Conservation (phyloP, 2,329 filamentous ascomycete genomes). For the Colletotrichum echinochloae region DNA sequence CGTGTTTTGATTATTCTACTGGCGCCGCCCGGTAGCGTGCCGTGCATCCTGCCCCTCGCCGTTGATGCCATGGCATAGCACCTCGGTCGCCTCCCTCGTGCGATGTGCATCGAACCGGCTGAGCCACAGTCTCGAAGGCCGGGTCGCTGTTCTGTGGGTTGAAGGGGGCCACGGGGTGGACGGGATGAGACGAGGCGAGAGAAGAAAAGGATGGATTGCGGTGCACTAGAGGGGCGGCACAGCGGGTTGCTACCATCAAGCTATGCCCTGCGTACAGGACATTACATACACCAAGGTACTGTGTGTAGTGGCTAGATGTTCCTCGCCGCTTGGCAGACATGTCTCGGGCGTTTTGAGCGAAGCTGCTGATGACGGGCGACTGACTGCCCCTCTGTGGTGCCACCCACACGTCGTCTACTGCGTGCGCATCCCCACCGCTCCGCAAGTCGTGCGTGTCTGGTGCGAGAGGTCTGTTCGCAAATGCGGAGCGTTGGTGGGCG, state of each 20-base stretch:
- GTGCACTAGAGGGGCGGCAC: not conserved
- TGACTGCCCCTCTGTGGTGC: conserved; percentile 4
- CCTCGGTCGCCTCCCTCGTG: not conserved
- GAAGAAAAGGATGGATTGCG: not conserved
- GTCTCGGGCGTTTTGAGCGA: conserved; percentile 28
- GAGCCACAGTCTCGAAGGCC: not conserved
- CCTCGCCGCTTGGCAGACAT: conserved; percentile 29
- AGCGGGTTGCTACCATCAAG: conserved; percentile 9
- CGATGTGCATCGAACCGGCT: not conserved
- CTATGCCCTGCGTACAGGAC: too few relatives aligned
- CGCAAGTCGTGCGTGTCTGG: not conserved
- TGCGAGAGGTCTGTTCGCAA: not conserved
- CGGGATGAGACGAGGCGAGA: not conserved
- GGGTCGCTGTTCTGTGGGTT: conserved; percentile 20
- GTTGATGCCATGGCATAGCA: too few relatives aligned
- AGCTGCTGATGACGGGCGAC: conserved; percentile 19
- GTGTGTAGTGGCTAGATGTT: too few relatives aligned
- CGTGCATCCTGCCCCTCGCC: not conserved
- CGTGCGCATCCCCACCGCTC: conserved; percentile 24
- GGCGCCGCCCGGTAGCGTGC: not conserved
- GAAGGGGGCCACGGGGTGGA: conserved; percentile 11
- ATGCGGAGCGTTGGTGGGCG: not conserved
- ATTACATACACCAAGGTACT: too few relatives aligned
- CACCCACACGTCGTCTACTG: conserved; percentile 13
- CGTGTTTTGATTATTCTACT: not conserved